phyloP scores from a whole-genome alignment of 805 yeast species.

The Wickerhamomyces ciferrii region DNA sequence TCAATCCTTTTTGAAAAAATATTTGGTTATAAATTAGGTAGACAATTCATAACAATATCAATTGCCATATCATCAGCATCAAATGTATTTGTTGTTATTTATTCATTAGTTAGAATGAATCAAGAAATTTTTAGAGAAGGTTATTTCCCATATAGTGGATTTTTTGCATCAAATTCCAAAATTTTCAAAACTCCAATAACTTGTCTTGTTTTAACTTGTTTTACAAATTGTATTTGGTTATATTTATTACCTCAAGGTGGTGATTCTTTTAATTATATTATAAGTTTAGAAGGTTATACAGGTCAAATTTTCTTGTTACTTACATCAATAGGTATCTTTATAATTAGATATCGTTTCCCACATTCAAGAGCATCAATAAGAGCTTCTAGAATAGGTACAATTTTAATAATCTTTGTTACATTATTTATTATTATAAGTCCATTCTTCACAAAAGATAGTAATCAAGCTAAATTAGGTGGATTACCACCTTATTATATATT shows the following conservation, averaged over 20 bases:
- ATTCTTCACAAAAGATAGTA: conserved; percentile 25
- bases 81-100: conserved; percentile 55
- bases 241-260: conserved; percentile 28
- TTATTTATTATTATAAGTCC: conserved; percentile 46
- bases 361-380: conserved; percentile 44
- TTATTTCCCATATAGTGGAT: conserved; percentile 44
- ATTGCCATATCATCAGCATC: conserved; percentile 61
- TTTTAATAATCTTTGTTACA: conserved; percentile 39
- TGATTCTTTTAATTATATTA: conserved; percentile 33
- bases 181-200: conserved; percentile 48
- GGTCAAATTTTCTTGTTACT: conserved; percentile 42
- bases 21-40: conserved; percentile 47
- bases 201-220: conserved; percentile 32
- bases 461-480: conserved; percentile 1
- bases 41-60: conserved; percentile 47
- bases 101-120: conserved; percentile 53
- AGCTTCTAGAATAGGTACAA: conserved; percentile 44
- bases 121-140: conserved; percentile 67
- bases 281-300: conserved; percentile 42
- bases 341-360: conserved; percentile 45
- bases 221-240: conserved; percentile 28
- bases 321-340: conserved; percentile 53
- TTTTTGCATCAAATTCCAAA: conserved; percentile 53
- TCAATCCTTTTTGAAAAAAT: conserved; percentile 51
- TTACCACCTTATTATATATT: conserved; percentile 33